Evolutionary conservation across 192 early-diverging fungal species (phyloP), one percentile per base, ranked within the genome.

Genomic region (Coemansia sp.): DNA sequence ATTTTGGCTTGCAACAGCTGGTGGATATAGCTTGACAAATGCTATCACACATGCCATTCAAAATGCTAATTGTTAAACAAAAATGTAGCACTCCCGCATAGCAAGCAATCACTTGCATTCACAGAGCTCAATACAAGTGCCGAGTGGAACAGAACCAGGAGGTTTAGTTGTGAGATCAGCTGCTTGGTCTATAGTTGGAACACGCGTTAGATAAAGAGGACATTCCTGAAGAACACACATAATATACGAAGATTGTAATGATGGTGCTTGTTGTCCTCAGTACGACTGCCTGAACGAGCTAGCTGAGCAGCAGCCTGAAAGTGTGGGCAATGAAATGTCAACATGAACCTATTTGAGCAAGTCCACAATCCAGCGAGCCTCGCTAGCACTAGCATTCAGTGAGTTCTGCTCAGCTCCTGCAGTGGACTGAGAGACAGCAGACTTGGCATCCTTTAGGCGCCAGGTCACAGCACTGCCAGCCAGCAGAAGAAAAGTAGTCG

Each of bases 381-480:
- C 20, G 15, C 65, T 59, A 3, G 48, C 7, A n/a, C 56, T 38
- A 25, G 65, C 65, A 59, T 45, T 66, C 25, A 52, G 29, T 11
- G 65, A 56, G 50, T 46, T 45, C 32, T 59, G 19, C 46, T 66
- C 57, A 17, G 46, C 45, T 22, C 59, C 65, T 1, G 57, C 65
- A 22, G 57, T 59, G 5, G 56, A 66, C 29, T 66, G 35, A 8
- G 57, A 45, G 38, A 65, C 56, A 23, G 65, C 65, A 15, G 65
- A 32, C 57, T 66, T 59, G 52, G 52, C 22, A 25, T 59, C 59
- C 65, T 67, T 67, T 9, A 45, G 60, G 5, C 29, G 43, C 65
- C 57, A 67, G n/a, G n/a, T n/a, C n/a, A n/a, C n/a, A n/a, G n/a
- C n/a, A n/a, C n/a, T 7, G 65, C 65, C 45, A 60, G 55, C 57